Evolutionary conservation across 2,329 filamentous ascomycete species (phyloP), one percentile per base, ranked within the genome.

Genomic region (Pyricularia sp.): DNA sequence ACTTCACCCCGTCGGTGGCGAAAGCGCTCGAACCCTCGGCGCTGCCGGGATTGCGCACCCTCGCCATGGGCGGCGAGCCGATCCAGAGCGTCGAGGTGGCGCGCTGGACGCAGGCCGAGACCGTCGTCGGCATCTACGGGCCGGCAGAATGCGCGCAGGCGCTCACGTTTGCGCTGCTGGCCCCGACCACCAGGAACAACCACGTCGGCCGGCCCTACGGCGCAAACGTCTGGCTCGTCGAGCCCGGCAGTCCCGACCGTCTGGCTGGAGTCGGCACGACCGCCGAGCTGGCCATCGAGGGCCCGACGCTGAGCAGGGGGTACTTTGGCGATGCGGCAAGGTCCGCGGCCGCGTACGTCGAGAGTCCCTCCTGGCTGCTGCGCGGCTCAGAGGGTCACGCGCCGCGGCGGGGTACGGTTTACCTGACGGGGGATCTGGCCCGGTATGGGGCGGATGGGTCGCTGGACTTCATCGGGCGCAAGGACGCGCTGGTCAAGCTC

Each of bases 41-140:
- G 63, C 78, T 81, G 49, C 76, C 78, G 6, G 76, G 75, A 0
- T 73, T 82, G 1, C 74, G 78, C 40, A 78, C 78, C 1, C 74
- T 82, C 1, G 78, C 78, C 0, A 73, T 82, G 0, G 80, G 79
- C 12, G 81, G 81, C 12, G 81, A 84, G 70, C 35, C 35, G 4
- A 44, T 44, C 35, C 35, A 19, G 16, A 44, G 16, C 35, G 16
- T 7, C 35, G 35, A 44, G 35, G 35, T 44, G 35, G 35, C 35
- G 4, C 35, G 35, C 35, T 44, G 35, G 35, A 44, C 35, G 35
- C 35, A 44, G 35, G 35, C 16, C 16, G 35, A 44, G 16, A 19
- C 16, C 13, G 16, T 44, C 13, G 19, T 44, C 35, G 35, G 35
- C 35, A 44, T 44, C 35, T 44, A 44, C 35, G 35, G 35, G 16